Percentiles rank a stretch among this genome's conserved stretches.
These are phyloP conservation scores for Mrakia gelida DNA, from an alignment of 768 basidiomycete species.

Conservation along the genomic window DNA sequence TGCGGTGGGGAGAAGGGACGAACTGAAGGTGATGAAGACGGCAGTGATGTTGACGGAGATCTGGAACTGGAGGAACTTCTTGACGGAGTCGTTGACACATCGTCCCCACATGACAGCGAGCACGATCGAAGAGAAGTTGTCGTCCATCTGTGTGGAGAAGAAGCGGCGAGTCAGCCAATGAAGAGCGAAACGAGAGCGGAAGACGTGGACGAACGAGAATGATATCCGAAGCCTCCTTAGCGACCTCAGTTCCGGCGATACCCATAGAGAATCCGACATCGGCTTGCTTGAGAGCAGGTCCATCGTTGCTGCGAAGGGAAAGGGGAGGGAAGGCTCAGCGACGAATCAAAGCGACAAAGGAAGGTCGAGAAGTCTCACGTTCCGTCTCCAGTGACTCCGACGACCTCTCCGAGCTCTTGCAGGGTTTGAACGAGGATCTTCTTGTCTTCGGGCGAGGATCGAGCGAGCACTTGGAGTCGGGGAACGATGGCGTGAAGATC, in stretches of 20 bases:
- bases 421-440: constrained; percentile 84
- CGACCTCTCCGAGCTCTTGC: constrained; percentile 78
- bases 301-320: constrained; percentile 66
- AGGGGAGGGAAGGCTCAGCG: neutral
- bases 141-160: constrained; percentile 37
- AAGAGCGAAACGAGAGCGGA: neutral
- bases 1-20: neutral
- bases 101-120: constrained; percentile 99
- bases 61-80: constrained; percentile 70
- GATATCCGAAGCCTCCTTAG: constrained; percentile 98
- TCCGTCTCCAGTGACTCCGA: constrained; percentile 95
- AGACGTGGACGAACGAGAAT: constrained; percentile 62
- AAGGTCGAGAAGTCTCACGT: constrained; percentile 41
- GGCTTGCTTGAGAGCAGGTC: constrained; percentile 90
- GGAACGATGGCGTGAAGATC: constrained; percentile 82
- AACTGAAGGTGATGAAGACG: constrained; percentile 67
- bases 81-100: constrained; percentile 94
- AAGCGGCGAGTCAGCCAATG: neutral
- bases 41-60: constrained; percentile 87
- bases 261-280: constrained; percentile 96
- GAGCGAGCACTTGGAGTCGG: constrained; percentile 89
- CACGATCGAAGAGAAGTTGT: constrained; percentile 79
- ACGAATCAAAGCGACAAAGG: neutral
- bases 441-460: constrained; percentile 97
- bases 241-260: constrained; percentile 93